These are phyloP conservation scores for Candida michaelii DNA, from an alignment of 805 yeast genomes.

Conservation along the genomic window DNA sequence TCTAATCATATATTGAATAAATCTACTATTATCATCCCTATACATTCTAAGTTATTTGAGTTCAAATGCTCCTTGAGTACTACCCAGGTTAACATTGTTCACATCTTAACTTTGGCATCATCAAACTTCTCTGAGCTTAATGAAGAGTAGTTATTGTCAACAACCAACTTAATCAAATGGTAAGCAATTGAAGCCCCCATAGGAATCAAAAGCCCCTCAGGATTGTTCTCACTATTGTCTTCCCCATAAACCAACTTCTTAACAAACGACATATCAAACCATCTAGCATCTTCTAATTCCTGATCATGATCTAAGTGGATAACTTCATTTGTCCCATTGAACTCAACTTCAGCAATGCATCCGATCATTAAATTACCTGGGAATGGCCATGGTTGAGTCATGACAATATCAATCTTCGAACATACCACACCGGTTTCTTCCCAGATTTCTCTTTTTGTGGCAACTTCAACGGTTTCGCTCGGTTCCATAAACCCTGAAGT, in stretches of 20 bases:
- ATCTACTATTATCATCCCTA: too few species aligned
- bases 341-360: constrained; percentile 76
- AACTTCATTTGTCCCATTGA: constrained; percentile 60
- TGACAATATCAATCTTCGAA: constrained; percentile 54
- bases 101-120: too few species aligned
- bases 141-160: too few species aligned
- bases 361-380: constrained; percentile 95
- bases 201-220: constrained; percentile 43
- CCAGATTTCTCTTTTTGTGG: constrained; percentile 87
- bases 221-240: constrained; percentile 25
- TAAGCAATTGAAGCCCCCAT: constrained; percentile 44
- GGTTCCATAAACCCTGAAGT: constrained; percentile 97
- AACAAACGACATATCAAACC: constrained; percentile 68
- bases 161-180: constrained; percentile 41
- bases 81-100: too few species aligned
- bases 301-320: constrained; percentile 80
- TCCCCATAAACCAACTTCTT: constrained; percentile 33
- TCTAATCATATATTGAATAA: too few species aligned
- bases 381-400: constrained; percentile 97
- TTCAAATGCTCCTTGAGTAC: too few species aligned
- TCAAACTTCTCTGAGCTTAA: too few species aligned
- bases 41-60: too few species aligned
- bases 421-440: constrained; percentile 89
- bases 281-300: constrained; percentile 80
- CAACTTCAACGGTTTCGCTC: constrained; percentile 85